Evolutionary conservation across 306 rosid species (phyloP).

Genomic region (Begonia peltatifolia): DNA sequence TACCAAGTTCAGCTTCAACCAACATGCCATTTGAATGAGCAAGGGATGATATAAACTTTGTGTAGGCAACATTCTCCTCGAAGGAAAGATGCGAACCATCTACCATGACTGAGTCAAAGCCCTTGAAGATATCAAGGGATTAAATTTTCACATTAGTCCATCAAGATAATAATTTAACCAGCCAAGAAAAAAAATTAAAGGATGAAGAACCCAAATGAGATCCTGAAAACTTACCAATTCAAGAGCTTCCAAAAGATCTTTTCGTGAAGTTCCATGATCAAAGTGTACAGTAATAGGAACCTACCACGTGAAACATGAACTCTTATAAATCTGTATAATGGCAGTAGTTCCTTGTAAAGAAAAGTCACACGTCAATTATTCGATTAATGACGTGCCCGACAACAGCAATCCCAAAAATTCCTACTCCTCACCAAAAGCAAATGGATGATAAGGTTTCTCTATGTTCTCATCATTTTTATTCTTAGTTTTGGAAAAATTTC

Average conservation of each 20-base stretch:
- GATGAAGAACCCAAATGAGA: not conserved
- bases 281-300: conserved; percentile 86
- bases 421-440: too few species aligned
- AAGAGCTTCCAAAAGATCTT: conserved; percentile 73
- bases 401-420: too few species aligned
- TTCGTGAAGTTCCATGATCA: conserved; percentile 86
- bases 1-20: conserved; percentile 94
- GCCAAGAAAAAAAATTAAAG: not conserved
- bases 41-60: conserved; percentile 54
- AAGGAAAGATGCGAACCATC: conserved; percentile 93
- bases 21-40: conserved; percentile 69
- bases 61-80: conserved; percentile 52
- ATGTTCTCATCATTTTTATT: too few species aligned
- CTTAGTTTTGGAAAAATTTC: too few species aligned
- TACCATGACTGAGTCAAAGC: conserved; percentile 79
- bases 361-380: too few species aligned
- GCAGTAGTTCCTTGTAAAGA: not conserved
- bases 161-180: too few species aligned
- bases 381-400: too few species aligned
- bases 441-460: too few species aligned
- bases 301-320: conserved; percentile 25
- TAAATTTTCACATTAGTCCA: too few species aligned
- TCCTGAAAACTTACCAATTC: conserved; percentile 43
- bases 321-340: not conserved
- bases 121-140: conserved; percentile 25